Evolutionary conservation across 768 basidiomycete species (phyloP), one percentile per base, ranked within the genome.

Genomic region (Amanita exitialis): DNA sequence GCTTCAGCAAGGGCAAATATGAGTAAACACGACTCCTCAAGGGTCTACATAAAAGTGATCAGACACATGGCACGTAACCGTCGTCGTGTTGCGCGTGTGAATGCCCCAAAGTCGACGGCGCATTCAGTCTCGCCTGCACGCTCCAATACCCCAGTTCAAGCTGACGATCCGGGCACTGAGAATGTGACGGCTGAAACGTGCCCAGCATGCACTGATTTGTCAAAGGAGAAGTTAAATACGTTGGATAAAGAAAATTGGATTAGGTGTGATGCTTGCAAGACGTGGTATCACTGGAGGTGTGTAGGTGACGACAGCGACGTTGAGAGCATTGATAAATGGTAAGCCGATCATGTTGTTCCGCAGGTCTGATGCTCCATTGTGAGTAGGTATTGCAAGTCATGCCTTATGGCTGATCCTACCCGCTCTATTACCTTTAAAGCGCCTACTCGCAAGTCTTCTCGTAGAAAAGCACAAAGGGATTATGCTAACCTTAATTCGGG

Each of bases 221-320:
- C 63, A 8, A 60, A 62, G 47, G 49, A 64, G 15, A 58, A 66
- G 27, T 62, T 62, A 21, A 61, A 60, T 47, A 59, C 68, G 3
- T 71, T 67, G 47, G 76, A 79, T 54, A 83, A 83, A 62, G 86
- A 88, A 56, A 79, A 70, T 58, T 93, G 90, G 90, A 80, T 92
- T 51, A 69, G 80, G 55, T 93, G 90, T 62, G 89, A 90, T 59
- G 75, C 76, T 18, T 90, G 86, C 71, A 83, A 83, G 65, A 76
- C 70, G 27, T 90, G 87, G 88, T 90, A 80, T 62, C 87, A 90
- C 61, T 91, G 87, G 86, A 70, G 77, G 53, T 90, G 88, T 65
- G 84, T 77, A 12, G 83, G 85, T 21, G 76, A 80, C 39, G 78
- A 77, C 12, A 74, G 73, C 35, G 81, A 83, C 54, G 71, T 83